Evolutionary conservation across 2,329 filamentous ascomycete genomes (phyloP), one percentile per base, ranked within the genome.

Genomic region (Ophiostoma angusticollis): DNA sequence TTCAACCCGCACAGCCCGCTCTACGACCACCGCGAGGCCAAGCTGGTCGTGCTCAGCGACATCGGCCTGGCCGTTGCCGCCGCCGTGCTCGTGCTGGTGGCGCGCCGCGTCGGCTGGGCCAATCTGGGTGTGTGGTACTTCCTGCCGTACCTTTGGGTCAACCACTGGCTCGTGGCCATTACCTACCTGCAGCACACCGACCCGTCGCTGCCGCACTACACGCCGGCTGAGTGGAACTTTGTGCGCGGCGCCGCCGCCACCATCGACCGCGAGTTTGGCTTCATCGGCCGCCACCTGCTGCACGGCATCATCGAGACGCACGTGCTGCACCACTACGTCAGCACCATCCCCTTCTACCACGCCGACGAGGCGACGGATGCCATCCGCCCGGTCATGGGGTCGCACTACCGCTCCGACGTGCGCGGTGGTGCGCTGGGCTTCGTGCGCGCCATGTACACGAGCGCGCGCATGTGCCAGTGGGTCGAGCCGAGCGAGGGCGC

Each of bases 131-230:
- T 98, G 47, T 96, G 91, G 89, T 98, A 98, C 66, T 78, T 87
- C 55, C 57, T 93, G 43, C 91, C 91, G 27, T 98, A 96, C 61
- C 70, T 95, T 45, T 95, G 89, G 89, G 87, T 95, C 41, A 93
- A 96, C 74, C 86, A 95, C 75, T 96, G 89, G 89, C 81, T 96
- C 41, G 87, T 96, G 50, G 86, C 87, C 58, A 95, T 96, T 60
- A 96, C 87, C 51, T 95, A 78, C 72, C 77, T 95, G 45, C 87
- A 96, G 65, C 87, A 96, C 73, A 95, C 89, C 55, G 86, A 96
- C 60, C 86, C 86, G 32, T 76, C 80, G 24, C 80, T 95, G 37
- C 89, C 89, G 44, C 87, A 95, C 70, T 96, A 95, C 71, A 74
- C 78, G 37, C 72, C 76, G 42, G 72, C 81, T 45, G 74, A 80